Conservation (phyloP, 805 yeast genomes). For the Candida ortonii region DNA sequence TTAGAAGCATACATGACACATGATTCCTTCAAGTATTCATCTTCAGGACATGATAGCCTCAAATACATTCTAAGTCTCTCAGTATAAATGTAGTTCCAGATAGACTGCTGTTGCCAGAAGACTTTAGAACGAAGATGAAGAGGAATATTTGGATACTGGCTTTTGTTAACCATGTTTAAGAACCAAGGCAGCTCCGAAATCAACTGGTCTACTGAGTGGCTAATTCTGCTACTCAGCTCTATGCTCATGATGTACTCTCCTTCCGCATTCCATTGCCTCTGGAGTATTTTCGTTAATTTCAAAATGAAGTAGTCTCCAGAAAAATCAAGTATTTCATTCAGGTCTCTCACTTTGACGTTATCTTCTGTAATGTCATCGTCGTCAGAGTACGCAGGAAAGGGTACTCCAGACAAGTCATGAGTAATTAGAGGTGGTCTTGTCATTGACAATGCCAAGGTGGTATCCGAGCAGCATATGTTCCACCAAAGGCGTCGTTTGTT, state of each 20-base stretch:
- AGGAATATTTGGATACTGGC: slow-evolving; percentile 2
- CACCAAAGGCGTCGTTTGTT: slow-evolving; percentile 30
- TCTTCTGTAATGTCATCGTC: slow-evolving; percentile 27
- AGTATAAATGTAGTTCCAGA: slow-evolving; percentile 22
- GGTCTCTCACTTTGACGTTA: slow-evolving; percentile 4
- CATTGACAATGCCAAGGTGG: slow-evolving; percentile 9
- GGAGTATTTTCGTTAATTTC: slow-evolving; percentile 14
- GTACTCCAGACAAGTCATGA: slow-evolving; percentile 24
- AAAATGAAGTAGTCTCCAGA: slow-evolving; percentile 12
- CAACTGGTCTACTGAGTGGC: slow-evolving; percentile 1
- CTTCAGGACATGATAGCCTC: no score
- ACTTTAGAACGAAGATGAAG: slow-evolving; percentile 22
- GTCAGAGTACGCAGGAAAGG: slow-evolving; percentile 32
- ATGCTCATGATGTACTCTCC: slow-evolving; percentile 6
- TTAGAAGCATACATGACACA: no score
- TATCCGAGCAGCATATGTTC: slow-evolving; percentile 21
- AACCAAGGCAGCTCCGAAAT: slow-evolving; percentile 8
- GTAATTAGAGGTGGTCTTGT: slow-evolving; percentile 15
- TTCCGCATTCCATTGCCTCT: slow-evolving; percentile 16
- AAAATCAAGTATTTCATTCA: slow-evolving; percentile 11
- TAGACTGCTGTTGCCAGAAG: slow-evolving; percentile 21
- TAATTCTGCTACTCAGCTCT: slow-evolving; percentile 1
- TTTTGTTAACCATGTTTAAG: background rate
- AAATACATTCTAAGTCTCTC: slow-evolving; percentile 15
- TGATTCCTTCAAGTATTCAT: no score